Conservation (phyloP, 169 alveolate species). For the Plasmodium vivax region DNA sequence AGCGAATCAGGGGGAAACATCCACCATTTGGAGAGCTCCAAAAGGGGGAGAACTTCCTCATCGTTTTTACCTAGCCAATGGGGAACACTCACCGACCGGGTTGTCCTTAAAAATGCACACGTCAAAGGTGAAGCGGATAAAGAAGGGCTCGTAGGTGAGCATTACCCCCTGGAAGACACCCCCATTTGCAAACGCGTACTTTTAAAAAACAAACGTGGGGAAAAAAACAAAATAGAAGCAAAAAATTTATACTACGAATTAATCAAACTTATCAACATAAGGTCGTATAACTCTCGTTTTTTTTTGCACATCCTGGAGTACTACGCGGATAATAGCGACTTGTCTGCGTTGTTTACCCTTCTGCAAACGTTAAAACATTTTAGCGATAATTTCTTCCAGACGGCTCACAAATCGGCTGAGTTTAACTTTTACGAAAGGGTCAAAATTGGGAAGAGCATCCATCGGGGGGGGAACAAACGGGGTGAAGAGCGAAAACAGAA, state of each 20-base stretch:
- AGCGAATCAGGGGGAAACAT: background rate
- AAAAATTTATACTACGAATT: slow-evolving; percentile 42
- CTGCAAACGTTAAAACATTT: slow-evolving; percentile 38
- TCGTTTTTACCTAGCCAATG: background rate
- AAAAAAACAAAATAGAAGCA: slow-evolving; percentile 27
- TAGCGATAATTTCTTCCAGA: slow-evolving; percentile 19
- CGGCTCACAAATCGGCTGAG: slow-evolving; percentile 13
- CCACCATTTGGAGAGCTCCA: background rate
- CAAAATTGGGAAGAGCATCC: slow-evolving; percentile 7
- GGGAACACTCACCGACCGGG: background rate
- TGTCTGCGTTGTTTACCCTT: slow-evolving; percentile 19
- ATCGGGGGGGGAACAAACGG: background rate
- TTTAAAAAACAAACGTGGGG: slow-evolving; percentile 2
- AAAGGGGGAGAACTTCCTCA: background rate
- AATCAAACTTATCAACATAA: slow-evolving; percentile 39
- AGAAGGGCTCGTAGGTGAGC: background rate
- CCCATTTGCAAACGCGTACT: slow-evolving; percentile 10
- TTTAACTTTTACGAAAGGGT: slow-evolving; percentile 33
- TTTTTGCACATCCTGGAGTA: slow-evolving; percentile 27
- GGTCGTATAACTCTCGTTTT: slow-evolving; percentile 1
- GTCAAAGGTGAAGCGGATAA: background rate
- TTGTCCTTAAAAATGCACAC: background rate
- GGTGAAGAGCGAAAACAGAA: background rate
- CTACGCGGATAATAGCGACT: slow-evolving; percentile 27
- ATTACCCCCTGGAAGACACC: background rate